Evolutionary conservation across 805 yeast species (phyloP).

Genomic region (Cyberlindnera galapagoensis): DNA sequence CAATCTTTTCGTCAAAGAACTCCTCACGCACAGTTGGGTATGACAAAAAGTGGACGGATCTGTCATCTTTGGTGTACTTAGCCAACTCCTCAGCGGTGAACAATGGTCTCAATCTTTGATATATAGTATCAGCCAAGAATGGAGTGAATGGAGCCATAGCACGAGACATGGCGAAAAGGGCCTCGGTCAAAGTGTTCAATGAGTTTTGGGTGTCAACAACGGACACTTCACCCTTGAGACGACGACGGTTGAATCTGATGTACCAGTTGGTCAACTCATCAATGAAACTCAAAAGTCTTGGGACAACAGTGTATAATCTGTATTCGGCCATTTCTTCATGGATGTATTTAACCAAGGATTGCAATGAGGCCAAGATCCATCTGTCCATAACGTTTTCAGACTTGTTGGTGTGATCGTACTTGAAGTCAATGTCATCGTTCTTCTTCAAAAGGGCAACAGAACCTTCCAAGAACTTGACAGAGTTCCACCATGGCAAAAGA

Average conservation of each 20-base stretch:
- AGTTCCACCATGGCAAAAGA: slow-evolving; percentile 97
- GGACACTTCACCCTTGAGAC: slow-evolving; percentile 94
- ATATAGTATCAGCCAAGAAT: slow-evolving; percentile 85
- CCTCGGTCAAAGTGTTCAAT: slow-evolving; percentile 86
- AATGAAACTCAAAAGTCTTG: slow-evolving; percentile 78
- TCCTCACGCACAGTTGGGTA: slow-evolving; percentile 82
- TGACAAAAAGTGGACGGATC: slow-evolving; percentile 91
- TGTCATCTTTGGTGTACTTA: slow-evolving; percentile 46
- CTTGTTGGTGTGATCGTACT: slow-evolving; percentile 55
- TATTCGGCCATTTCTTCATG: slow-evolving; percentile 87
- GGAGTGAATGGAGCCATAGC: slow-evolving; percentile 99
- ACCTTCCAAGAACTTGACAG: slow-evolving; percentile 93
- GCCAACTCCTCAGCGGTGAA: slow-evolving; percentile 55
- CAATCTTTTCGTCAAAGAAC: slow-evolving; percentile 75
- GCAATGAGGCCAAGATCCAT: slow-evolving; percentile 96
- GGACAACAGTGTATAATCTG: slow-evolving; percentile 93
- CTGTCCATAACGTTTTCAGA: slow-evolving; percentile 93
- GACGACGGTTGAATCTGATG: slow-evolving; percentile 95
- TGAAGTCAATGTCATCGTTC: slow-evolving; percentile 61
- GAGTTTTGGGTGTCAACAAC: slow-evolving; percentile 79
- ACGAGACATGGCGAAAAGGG: slow-evolving; percentile 78
- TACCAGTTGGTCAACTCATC: slow-evolving; percentile 98
- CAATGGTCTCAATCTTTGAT: slow-evolving; percentile 60
- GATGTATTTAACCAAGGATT: slow-evolving; percentile 79
- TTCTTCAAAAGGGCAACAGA: slow-evolving; percentile 83